Conservation (phyloP, 192 early-diverging fungal genomes). For the Umbelopsis sp. region DNA sequence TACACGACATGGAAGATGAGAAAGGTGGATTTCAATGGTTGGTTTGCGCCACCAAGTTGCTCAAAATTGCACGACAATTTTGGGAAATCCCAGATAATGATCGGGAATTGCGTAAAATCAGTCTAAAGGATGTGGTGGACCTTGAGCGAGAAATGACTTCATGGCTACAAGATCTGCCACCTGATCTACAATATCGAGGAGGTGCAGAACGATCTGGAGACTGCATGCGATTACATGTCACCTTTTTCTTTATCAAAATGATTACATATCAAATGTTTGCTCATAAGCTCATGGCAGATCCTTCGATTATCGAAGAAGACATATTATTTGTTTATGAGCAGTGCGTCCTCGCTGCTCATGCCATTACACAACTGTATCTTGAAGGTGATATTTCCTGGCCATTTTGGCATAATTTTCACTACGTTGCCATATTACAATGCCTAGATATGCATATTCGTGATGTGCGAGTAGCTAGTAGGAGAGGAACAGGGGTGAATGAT, state of each 20-base stretch:
- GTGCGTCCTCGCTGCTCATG: conserved; percentile 8
- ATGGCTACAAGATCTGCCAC: conserved; percentile 16
- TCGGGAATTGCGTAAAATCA: not conserved
- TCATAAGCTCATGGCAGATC: not conserved
- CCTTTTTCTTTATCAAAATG: conserved; percentile 10
- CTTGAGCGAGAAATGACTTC: not conserved
- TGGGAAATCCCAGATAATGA: conserved; percentile 10
- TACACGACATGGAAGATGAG: not conserved
- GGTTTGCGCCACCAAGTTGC: not conserved
- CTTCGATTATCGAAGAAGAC: not conserved
- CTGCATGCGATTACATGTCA: conserved; percentile 14
- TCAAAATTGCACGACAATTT: conserved; percentile 6
- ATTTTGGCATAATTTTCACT: conserved; percentile 11
- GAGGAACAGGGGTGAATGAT: not conserved
- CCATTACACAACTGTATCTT: not conserved
- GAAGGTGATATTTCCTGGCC: not conserved
- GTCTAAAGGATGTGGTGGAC: not conserved
- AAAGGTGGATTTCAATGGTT: not conserved
- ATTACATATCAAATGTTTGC: conserved; percentile 18
- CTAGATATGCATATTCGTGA: conserved; percentile 11
- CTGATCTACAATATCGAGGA: conserved; percentile 13
- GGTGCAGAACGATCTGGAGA: conserved; percentile 7
- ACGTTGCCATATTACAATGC: not conserved
- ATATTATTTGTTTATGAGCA: conserved; percentile 8
- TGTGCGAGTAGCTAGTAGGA: not conserved